Evolutionary conservation across 257 asterid species (phyloP), one percentile per base, ranked within the genome.

Genomic region (Cinchona pubescens): DNA sequence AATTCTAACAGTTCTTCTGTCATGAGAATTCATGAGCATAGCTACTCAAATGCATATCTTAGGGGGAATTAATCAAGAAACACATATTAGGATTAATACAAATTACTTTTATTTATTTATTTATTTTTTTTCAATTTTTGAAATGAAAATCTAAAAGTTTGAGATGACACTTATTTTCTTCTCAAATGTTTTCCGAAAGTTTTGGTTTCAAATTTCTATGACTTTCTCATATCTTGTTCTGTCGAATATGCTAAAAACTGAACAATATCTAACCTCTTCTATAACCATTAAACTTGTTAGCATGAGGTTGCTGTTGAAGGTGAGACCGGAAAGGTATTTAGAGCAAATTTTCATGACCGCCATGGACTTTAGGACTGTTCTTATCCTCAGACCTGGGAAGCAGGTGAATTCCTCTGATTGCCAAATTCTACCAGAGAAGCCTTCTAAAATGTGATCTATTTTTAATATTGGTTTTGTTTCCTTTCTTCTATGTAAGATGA

Each of bases 281-380:
- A 34, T 42, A 64, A 43, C 27, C 48, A 61, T 79, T 60, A 55
- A 76, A 27, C 43, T 82, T 85, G 75, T 76, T 80, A 92, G 98
- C 79, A 78, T 68, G 97, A 94, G 81, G 89, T 92, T 77, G 96
- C 98, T 18, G 55, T 62, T 38, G 98, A 90, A 83, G 97, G 98
- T 30, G 94, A 92, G 80, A 94, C 98, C 0, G 98, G 98, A 82
- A 90, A 94, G 82, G 88, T 90, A 45, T 90, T 73, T 76, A 84
- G 92, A 71, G 97, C 97, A 77, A 88, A 85, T 81, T 94, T 94
- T 73, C 97, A 75, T 75, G 98, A 94, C 74, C 98, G 95, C 67
- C 61, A 82, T 21, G 98, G 98, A 40, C n/a, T n/a, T n/a, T n/a
- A 84, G 98, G 85, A 79, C 85, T 48, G 98, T 94, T 82, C 98